phyloP scores from a whole-genome alignment of 169 alveolate species.

The Theileria annulata region DNA sequence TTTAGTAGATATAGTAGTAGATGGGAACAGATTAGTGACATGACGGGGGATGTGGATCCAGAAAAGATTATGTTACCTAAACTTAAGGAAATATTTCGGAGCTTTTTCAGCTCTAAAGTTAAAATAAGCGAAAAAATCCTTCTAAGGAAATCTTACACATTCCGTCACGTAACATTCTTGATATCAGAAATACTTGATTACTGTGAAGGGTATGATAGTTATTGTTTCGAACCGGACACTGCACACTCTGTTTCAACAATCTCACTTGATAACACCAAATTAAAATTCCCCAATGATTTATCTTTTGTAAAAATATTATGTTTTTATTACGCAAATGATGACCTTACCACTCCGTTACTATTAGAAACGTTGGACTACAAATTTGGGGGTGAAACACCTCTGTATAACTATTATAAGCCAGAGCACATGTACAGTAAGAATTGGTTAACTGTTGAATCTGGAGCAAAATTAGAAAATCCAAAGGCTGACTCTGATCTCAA shows the following conservation, averaged over 20 bases:
- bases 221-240: neutral
- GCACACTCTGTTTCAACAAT: neutral
- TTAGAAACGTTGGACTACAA: neutral
- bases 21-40: too few species aligned
- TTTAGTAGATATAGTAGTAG: too few species aligned
- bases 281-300: neutral
- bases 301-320: neutral
- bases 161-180: too few species aligned
- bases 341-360: neutral
- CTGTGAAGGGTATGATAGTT: neutral
- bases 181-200: too few species aligned
- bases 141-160: too few species aligned
- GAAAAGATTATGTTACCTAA: too few species aligned
- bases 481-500: neutral
- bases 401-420: neutral
- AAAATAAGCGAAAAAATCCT: too few species aligned
- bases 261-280: neutral
- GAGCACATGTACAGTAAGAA: neutral
- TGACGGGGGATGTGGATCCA: too few species aligned
- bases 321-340: neutral
- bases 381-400: neutral
- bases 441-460: neutral
- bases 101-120: too few species aligned
- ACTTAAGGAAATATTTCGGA: too few species aligned
- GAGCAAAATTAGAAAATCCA: neutral